Base-by-base conservation (phyloP, 495 filamentous ascomycete genomes). In the Parathielavia hyrcaniae region DNA sequence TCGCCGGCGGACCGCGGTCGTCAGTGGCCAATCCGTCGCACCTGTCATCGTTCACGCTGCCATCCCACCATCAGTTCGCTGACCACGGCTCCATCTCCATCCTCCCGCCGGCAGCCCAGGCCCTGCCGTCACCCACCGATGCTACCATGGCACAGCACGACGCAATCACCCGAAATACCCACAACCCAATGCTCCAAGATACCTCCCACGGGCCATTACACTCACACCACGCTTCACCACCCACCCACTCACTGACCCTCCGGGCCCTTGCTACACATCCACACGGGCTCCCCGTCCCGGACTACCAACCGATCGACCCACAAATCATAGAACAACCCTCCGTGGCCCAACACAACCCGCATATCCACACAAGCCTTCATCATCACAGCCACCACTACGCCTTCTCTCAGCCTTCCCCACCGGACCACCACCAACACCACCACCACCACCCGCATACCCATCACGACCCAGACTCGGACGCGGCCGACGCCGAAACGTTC, bases 221-320 rank as follows among this genome's bases (percentile, higher is more conserved):
- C 32, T 50, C 45, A 0, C 61, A 62, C 39, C 62, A 63, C 11
- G 56, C 60, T 41, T 20, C 34, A 23, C 30, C 43, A 20, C 8
- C 35, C 26, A 4, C 54, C 35, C 64, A n/a, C 64, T 63, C 49
- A 53, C 63, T 16, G 59, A 50, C 39, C 23, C 38, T 69, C 64
- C 17, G 55, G 58, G 8, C 64, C 62, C 53, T 64, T 50, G 46
- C 9, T 49, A 53, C 23, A 64, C 16, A 22, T n/a, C 52, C 52
- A 22, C 43, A 56, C 9, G 70, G 46, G 7, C 23, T 44, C 3
- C 23, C 46, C 46, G 22, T 34, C 38, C 17, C 46, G 8, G 57
- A 41, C 13, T 79, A 75, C 66, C 73, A 77, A 22, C 76, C 76
- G 1, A 77, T 79, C 63, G 74, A 79, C 57, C 77, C 77, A n/a